These are phyloP conservation scores for Phycomyces blakesleeanus DNA, from an alignment of 192 early-diverging fungal species.

Conservation along the genomic window DNA sequence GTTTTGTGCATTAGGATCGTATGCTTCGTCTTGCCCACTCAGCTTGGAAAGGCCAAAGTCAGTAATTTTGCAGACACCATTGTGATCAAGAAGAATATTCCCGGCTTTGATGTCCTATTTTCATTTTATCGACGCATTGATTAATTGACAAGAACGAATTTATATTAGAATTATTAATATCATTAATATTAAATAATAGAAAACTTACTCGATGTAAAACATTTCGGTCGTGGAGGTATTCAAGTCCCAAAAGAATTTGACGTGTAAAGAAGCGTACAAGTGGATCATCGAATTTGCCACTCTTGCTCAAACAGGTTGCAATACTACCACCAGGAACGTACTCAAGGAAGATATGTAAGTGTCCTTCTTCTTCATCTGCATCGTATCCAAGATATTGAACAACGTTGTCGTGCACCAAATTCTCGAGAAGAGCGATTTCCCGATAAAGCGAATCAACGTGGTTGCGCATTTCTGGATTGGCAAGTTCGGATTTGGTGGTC, in stretches of 20 bases:
- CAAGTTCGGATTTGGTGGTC: slow-evolving; percentile 40
- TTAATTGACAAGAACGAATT: neutral
- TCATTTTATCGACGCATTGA: neutral
- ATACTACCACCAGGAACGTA: slow-evolving; percentile 95
- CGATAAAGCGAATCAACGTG: slow-evolving; percentile 59
- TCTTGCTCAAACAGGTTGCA: slow-evolving; percentile 67
- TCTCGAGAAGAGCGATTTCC: slow-evolving; percentile 72
- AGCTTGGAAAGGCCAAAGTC: slow-evolving; percentile 95
- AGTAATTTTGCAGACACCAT: slow-evolving; percentile 90
- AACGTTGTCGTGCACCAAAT: slow-evolving; percentile 86
- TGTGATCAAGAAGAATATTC: slow-evolving; percentile 73
- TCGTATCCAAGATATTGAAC: slow-evolving; percentile 85
- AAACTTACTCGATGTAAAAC: slow-evolving; percentile 70
- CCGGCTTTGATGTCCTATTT: slow-evolving; percentile 75
- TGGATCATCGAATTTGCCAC: slow-evolving; percentile 69
- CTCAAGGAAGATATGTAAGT: slow-evolving; percentile 93
- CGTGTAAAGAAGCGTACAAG: slow-evolving; percentile 69
- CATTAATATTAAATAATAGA: neutral
- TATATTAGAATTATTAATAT: slow-evolving; percentile 4
- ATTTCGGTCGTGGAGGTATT: slow-evolving; percentile 76
- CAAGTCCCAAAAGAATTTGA: slow-evolving; percentile 82
- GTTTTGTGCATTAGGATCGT: slow-evolving; percentile 41
- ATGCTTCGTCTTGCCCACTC: slow-evolving; percentile 45
- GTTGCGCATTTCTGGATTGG: slow-evolving; percentile 40
- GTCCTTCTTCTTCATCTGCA: slow-evolving; percentile 47